Conservation (phyloP, 1,284 basidiomycete species). For the Heterobasidion occidentale region DNA sequence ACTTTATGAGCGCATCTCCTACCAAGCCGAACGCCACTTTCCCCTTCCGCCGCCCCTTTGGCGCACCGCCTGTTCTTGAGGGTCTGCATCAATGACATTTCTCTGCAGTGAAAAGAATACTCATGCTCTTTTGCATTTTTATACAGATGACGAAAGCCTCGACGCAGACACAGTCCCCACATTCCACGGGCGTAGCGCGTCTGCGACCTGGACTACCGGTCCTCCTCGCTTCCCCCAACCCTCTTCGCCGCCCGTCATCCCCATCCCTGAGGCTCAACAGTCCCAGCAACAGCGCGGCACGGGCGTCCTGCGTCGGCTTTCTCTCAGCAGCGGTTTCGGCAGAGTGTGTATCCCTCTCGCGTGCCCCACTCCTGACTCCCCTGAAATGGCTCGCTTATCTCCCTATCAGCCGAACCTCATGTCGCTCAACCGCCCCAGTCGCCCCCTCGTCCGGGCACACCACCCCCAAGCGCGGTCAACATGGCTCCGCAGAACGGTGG, state of each 20-base stretch:
- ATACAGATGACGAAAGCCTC: constrained; percentile 26
- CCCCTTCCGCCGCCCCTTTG: constrained; percentile 39
- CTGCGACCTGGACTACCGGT: constrained; percentile 39
- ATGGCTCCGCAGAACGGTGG: constrained; percentile 6
- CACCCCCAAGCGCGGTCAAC: constrained; percentile 31
- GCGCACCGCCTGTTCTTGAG: constrained; percentile 49
- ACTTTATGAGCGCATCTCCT: constrained; percentile 58
- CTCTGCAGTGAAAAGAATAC: neutral
- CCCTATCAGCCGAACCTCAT: constrained; percentile 11
- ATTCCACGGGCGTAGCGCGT: constrained; percentile 25
- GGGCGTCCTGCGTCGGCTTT: constrained; percentile 63
- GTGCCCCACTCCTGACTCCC: neutral
- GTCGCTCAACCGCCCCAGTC: constrained; percentile 9
- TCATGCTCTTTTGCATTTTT: neutral
- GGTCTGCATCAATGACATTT: constrained; percentile 29
- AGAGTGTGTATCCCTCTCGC: constrained; percentile 36
- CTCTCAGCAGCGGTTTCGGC: constrained; percentile 48
- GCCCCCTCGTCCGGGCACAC: constrained; percentile 33
- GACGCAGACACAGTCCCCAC: constrained; percentile 24
- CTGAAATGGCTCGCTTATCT: constrained; percentile 5
- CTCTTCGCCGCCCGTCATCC: constrained; percentile 14
- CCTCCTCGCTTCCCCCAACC: constrained; percentile 35
- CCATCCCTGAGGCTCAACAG: constrained; percentile 29
- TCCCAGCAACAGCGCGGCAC: constrained; percentile 51
- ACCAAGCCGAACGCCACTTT: constrained; percentile 38